These are phyloP conservation scores for Clohesyomyces aquaticus DNA, from an alignment of 495 filamentous ascomycete species.

Conservation along the genomic window DNA sequence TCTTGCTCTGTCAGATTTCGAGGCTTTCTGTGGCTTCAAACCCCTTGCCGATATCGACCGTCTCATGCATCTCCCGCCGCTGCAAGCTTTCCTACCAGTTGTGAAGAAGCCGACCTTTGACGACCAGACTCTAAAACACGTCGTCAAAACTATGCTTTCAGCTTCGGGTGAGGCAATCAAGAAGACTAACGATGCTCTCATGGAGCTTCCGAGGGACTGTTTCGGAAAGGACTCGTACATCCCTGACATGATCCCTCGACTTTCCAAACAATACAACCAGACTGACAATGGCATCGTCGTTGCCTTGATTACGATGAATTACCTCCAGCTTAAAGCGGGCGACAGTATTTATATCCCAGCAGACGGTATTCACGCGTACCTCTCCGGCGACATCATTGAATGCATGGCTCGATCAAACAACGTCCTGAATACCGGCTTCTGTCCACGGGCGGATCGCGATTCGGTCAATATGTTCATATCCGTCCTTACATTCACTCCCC, in stretches of 20 bases:
- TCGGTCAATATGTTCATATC: slow-evolving; percentile 64
- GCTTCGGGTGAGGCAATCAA: slow-evolving; percentile 57
- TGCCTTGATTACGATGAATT: slow-evolving; percentile 75
- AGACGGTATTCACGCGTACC: slow-evolving; percentile 78
- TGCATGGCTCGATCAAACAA: slow-evolving; percentile 86
- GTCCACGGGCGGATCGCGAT: slow-evolving; percentile 65
- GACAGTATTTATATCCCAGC: slow-evolving; percentile 75
- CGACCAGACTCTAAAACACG: slow-evolving; percentile 62
- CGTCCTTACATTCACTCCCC: slow-evolving; percentile 65
- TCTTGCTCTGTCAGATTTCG: slow-evolving; percentile 73
- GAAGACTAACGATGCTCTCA: slow-evolving; percentile 56
- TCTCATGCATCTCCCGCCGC: slow-evolving; percentile 60
- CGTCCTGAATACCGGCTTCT: slow-evolving; percentile 76
- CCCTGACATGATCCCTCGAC: slow-evolving; percentile 63
- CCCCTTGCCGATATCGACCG: slow-evolving; percentile 62
- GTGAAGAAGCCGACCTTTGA: slow-evolving; percentile 54
- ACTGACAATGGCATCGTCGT: slow-evolving; percentile 67
- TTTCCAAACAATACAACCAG: slow-evolving; percentile 66
- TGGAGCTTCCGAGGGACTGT: slow-evolving; percentile 50
- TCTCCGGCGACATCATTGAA: slow-evolving; percentile 79
- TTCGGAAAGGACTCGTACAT: slow-evolving; percentile 64
- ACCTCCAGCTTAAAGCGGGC: slow-evolving; percentile 64
- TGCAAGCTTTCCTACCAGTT: slow-evolving; percentile 58
- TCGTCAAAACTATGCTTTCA: slow-evolving; percentile 61
- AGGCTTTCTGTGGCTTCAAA: slow-evolving; percentile 79